Evolutionary conservation across 495 filamentous ascomycete species (phyloP), one percentile per base, ranked within the genome.

Genomic region (Achaetomiella virescens): DNA sequence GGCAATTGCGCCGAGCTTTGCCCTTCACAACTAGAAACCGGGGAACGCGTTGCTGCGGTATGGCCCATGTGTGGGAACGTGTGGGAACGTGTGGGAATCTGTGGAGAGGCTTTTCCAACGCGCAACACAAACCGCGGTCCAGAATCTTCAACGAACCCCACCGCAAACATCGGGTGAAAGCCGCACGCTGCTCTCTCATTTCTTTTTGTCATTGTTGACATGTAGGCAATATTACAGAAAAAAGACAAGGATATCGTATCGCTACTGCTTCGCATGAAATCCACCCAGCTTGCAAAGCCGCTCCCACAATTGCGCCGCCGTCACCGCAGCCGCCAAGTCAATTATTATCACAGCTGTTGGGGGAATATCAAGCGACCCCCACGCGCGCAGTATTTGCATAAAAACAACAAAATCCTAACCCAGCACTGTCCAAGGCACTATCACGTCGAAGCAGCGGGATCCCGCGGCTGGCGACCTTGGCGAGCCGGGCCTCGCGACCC

Each of bases 401-500:
- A 31, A 31, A 31, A 31, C 27, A 31, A 31, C 27, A 31, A 9
- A 31, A 31, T 31, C 27, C 9, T 5, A 31, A 31, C 27, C 27
- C 27, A 31, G 4, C n/a, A n/a, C n/a, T n/a, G n/a, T n/a, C n/a
- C n/a, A n/a, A n/a, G n/a, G n/a, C n/a, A n/a, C n/a, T n/a, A n/a
- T n/a, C n/a, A n/a, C n/a, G n/a, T n/a, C n/a, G n/a, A n/a, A n/a
- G n/a, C n/a, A n/a, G 55, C 72, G 29, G n/a, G 24, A 31, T 48
- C 48, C 60, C 62, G 50, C 66, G 68, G 43, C 67, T 70, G 10
- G 67, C 58, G 65, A 74, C 72, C 46, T 14, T 54, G 49, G 57
- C 62, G 53, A 63, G 38, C 43, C 85, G 77, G 52, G 58, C 63
- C 72, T 83, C 75, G 60, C 85, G 86, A 41, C 85, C 91, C 76